Percentiles rank a stretch among this genome's conserved stretches.
Conservation (phyloP, 1,284 basidiomycete species). For the Inonotus hispidus region DNA sequence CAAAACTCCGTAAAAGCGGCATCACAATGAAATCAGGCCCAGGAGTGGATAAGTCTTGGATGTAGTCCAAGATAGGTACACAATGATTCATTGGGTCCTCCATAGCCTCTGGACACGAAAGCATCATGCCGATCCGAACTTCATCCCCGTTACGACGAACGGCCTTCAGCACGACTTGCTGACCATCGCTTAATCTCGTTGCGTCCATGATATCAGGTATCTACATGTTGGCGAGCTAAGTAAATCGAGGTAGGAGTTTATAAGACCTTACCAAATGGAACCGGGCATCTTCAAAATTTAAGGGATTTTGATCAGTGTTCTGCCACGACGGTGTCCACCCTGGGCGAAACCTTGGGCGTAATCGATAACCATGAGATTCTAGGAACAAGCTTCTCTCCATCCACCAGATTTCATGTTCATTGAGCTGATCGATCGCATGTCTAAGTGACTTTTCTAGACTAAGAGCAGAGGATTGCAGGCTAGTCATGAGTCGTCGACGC, state of each 20-base stretch:
- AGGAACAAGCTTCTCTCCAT: slow-evolving; percentile 19
- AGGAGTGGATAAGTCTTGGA: slow-evolving; percentile 21
- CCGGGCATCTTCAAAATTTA: slow-evolving; percentile 20
- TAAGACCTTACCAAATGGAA: slow-evolving; percentile 14
- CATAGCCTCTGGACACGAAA: slow-evolving; percentile 16
- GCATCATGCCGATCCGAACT: slow-evolving; percentile 20
- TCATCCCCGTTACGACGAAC: slow-evolving; percentile 21
- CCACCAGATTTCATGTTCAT: slow-evolving; percentile 10
- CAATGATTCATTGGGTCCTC: slow-evolving; percentile 28
- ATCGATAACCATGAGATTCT: slow-evolving; percentile 22
- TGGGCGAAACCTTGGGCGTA: slow-evolving; percentile 23
- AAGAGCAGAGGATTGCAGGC: too few species aligned
- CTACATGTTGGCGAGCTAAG: not conserved
- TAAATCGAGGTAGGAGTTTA: not conserved
- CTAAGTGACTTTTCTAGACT: too few species aligned
- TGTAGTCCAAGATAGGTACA: slow-evolving; percentile 29
- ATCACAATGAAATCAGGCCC: slow-evolving; percentile 25
- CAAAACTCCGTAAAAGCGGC: slow-evolving; percentile 26
- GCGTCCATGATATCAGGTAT: slow-evolving; percentile 26
- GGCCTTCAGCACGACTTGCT: slow-evolving; percentile 26
- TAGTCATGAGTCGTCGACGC: too few species aligned
- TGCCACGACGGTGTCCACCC: slow-evolving; percentile 25
- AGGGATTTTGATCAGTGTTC: slow-evolving; percentile 6
- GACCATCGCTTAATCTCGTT: slow-evolving; percentile 23
- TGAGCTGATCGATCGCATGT: not conserved